Conservation (phyloP, 768 basidiomycete genomes). For the Podaxis rugospora region DNA sequence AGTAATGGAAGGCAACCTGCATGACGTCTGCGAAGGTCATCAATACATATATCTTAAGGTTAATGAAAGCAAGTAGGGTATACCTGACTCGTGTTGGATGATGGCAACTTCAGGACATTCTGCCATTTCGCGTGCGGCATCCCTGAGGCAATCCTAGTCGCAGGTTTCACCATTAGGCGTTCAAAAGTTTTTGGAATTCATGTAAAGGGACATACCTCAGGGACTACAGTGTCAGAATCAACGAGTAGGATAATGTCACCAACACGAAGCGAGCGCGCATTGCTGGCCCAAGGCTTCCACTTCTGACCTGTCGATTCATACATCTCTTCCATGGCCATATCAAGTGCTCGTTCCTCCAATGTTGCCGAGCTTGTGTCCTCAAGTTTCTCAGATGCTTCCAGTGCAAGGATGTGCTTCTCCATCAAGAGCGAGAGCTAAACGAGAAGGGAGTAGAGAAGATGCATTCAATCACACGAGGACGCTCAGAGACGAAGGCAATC, state of each 20-base stretch:
- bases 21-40: conserved; percentile 57
- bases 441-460: conserved; percentile 5
- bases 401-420: conserved; percentile 44
- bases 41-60: conserved; percentile 4
- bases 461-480: neutral
- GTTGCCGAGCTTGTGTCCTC: conserved; percentile 33
- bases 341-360: conserved; percentile 70
- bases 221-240: conserved; percentile 77
- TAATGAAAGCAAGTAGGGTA: neutral
- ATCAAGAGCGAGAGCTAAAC: conserved; percentile 58
- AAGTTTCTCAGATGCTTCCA: conserved; percentile 37
- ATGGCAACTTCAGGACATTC: conserved; percentile 83
- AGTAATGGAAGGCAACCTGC: conserved; percentile 87
- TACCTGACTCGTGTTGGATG: conserved; percentile 86
- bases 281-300: conserved; percentile 75
- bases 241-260: conserved; percentile 80
- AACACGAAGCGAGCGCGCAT: conserved; percentile 69
- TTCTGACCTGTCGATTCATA: conserved; percentile 51
- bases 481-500: conserved; percentile 9
- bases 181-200: neutral
- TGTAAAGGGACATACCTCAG: conserved; percentile 44
- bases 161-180: neutral
- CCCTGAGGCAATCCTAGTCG: conserved; percentile 78
- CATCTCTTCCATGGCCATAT: conserved; percentile 70
- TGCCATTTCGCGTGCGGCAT: conserved; percentile 81